phyloP scores from a whole-genome alignment of 2,329 filamentous ascomycete species.

The Dactylellina parvicollis region DNA sequence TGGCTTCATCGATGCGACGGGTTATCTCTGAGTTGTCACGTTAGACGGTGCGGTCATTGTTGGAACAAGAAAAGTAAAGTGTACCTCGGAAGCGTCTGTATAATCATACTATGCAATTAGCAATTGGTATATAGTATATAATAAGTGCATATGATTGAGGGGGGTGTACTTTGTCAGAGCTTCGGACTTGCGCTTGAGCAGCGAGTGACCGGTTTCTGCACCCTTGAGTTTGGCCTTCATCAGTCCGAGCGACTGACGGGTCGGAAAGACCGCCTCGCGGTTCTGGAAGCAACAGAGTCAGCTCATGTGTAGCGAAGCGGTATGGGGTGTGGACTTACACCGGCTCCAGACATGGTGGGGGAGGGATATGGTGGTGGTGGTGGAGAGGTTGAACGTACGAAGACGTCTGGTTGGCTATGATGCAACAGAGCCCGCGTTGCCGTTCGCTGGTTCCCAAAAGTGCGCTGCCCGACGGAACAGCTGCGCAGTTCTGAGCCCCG shows the following conservation, averaged over 20 bases:
- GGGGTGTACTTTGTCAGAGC: constrained; percentile 86
- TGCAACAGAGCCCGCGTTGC: background rate
- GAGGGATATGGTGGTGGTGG: constrained; percentile 18
- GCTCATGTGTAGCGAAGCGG: no score
- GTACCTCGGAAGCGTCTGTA: constrained; percentile 86
- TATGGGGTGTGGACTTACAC: constrained; percentile 23
- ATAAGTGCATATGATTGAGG: constrained; percentile 34
- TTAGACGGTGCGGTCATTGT: background rate
- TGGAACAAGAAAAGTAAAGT: background rate
- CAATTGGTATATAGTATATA: constrained; percentile 53
- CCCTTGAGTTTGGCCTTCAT: constrained; percentile 99
- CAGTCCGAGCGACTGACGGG: constrained; percentile 91
- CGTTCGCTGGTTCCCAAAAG: constrained; percentile 14
- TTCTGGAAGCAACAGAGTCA: no score
- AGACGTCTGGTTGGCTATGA: constrained; percentile 14
- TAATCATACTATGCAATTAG: constrained; percentile 42
- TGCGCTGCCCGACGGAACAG: constrained; percentile 4
- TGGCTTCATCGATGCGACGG: constrained; percentile 95
- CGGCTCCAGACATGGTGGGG: constrained; percentile 44
- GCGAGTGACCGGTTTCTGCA: constrained; percentile 86
- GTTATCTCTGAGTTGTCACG: constrained; percentile 77
- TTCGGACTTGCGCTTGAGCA: constrained; percentile 97
- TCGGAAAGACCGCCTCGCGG: constrained; percentile 95
- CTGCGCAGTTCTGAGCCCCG: background rate
- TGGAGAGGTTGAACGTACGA: constrained; percentile 3